These are phyloP conservation scores for Pisolithus marmoratus DNA, from an alignment of 768 basidiomycete species.

Conservation along the genomic window DNA sequence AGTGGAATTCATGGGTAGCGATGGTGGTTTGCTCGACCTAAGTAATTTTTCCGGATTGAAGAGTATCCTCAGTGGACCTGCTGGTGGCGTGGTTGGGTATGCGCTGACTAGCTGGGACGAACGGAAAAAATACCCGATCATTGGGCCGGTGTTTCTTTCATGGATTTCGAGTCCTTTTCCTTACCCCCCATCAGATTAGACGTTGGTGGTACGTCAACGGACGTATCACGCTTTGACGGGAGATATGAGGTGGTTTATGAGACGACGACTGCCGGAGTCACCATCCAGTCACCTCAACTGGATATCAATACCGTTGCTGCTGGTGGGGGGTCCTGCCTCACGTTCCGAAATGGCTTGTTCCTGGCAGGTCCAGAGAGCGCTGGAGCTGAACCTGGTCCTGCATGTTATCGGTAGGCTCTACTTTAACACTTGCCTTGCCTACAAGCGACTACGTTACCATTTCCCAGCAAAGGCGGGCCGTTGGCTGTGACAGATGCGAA, in stretches of 20 bases:
- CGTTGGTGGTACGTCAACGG: constrained; percentile 94
- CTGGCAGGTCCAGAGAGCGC: constrained; percentile 89
- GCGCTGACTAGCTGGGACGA: constrained; percentile 86
- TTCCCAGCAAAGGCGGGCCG: constrained; percentile 77
- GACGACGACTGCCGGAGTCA: constrained; percentile 91
- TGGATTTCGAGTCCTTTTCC: background rate
- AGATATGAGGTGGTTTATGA: constrained; percentile 92
- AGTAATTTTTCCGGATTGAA: constrained; percentile 88
- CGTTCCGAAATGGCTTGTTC: constrained; percentile 88
- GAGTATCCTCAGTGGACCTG: constrained; percentile 89
- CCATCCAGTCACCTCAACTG: constrained; percentile 87
- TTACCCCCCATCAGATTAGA: constrained; percentile 51
- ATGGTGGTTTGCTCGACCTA: constrained; percentile 79
- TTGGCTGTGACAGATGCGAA: constrained; percentile 93
- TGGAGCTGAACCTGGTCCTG: constrained; percentile 90
- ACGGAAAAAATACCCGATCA: constrained; percentile 63
- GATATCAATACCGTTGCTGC: constrained; percentile 97
- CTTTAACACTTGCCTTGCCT: background rate
- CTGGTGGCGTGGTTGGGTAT: constrained; percentile 94
- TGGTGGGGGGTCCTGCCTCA: constrained; percentile 87
- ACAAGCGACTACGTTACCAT: background rate
- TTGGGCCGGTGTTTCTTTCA: constrained; percentile 52
- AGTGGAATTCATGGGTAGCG: constrained; percentile 95
- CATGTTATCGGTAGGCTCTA: constrained; percentile 68
- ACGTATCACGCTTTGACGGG: constrained; percentile 90